Evolutionary conservation across 176 grass and related monocot genomes (phyloP).

Genomic region (Thalia dealbata): DNA sequence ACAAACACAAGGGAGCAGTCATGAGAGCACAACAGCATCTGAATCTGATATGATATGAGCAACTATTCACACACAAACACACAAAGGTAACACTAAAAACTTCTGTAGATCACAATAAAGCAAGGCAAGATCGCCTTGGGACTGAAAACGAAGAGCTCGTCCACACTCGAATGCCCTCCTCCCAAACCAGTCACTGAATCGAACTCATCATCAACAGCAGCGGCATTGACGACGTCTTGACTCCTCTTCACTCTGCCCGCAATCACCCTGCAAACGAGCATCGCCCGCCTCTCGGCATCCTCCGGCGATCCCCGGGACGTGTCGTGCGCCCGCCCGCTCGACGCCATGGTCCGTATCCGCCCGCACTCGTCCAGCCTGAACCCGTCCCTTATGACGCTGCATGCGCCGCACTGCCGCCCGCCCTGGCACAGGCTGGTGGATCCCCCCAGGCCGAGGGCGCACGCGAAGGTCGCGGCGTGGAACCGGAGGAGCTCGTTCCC

Average conservation of each 20-base stretch:
- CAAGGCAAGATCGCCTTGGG: conserved; percentile 6
- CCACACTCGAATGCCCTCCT: not conserved
- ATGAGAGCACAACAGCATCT: not conserved
- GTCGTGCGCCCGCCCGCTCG: not conserved
- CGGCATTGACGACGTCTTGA: not conserved
- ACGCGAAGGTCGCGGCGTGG: not conserved
- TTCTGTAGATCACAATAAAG: conserved; percentile 13
- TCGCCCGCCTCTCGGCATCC: conserved; percentile 1
- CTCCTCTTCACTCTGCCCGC: conserved; percentile 12
- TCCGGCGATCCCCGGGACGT: not conserved
- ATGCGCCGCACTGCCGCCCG: not conserved
- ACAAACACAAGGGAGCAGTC: too few species aligned
- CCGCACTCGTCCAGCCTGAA: not conserved
- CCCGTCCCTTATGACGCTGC: conserved; percentile 8
- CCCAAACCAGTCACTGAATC: not conserved
- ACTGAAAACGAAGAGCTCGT: conserved; percentile 6
- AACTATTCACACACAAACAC: not conserved
- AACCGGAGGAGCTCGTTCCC: conserved; percentile 11
- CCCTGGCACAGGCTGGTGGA: not conserved
- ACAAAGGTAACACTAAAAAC: not conserved
- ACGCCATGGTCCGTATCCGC: conserved; percentile 5
- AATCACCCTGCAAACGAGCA: conserved; percentile 5
- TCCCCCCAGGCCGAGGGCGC: conserved; percentile 4
- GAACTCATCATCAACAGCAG: not conserved
- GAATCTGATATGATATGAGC: not conserved